Percentiles rank a stretch among this genome's conserved stretches.
phyloP scores from a whole-genome alignment of 108 stramenopile species.

The Heterococcus sp. region DNA sequence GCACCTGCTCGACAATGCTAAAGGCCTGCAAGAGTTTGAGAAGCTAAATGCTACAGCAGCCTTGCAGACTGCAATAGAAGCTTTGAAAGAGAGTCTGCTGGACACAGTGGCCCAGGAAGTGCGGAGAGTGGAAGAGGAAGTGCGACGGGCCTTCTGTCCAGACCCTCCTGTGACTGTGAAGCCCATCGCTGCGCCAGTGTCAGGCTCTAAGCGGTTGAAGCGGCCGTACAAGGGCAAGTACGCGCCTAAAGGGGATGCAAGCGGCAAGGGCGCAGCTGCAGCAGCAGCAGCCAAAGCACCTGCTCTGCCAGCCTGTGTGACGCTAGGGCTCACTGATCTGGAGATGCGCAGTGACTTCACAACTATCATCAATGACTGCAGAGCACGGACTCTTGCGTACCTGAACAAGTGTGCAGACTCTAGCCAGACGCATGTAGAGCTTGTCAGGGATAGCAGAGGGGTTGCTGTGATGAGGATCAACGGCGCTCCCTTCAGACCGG shows the following conservation, averaged over 20 bases:
- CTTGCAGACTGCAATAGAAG: background rate
- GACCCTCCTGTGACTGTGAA: background rate
- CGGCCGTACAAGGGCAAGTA: background rate
- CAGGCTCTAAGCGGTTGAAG: background rate
- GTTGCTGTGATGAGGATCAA: background rate
- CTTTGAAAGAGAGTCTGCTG: background rate
- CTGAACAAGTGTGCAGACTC: background rate
- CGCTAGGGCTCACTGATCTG: conserved; percentile 15
- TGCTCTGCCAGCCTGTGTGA: background rate
- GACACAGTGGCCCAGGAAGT: background rate
- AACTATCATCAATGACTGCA: conserved; percentile 23
- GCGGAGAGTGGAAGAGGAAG: background rate
- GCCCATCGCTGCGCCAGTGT: background rate
- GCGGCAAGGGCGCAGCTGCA: conserved; percentile 9
- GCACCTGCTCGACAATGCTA: background rate
- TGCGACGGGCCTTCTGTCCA: background rate
- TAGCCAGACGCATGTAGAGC: background rate
- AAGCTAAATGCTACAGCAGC: background rate
- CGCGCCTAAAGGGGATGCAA: background rate
- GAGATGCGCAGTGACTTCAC: conserved; percentile 37
- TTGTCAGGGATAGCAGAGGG: background rate
- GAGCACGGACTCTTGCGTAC: conserved; percentile 15
- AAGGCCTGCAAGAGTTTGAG: background rate
- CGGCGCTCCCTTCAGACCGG: background rate
- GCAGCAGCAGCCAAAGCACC: background rate